phyloP scores from a whole-genome alignment of 257 asterid genomes.

The Buddleja alternifolia region DNA sequence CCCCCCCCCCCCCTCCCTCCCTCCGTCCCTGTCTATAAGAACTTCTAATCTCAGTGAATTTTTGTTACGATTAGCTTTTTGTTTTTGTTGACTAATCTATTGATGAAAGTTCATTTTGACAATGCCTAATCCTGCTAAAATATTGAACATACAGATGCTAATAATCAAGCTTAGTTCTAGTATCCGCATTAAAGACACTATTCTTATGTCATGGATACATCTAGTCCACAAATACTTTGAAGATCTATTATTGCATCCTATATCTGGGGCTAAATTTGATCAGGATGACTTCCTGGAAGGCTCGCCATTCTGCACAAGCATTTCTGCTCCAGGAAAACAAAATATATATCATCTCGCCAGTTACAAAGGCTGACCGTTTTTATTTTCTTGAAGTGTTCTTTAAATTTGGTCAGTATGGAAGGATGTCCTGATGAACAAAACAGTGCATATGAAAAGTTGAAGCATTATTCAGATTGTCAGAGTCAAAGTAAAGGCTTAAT shows the following conservation, averaged over 20 bases:
- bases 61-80: not conserved
- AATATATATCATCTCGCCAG: constrained; percentile 46
- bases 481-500: constrained; percentile 43
- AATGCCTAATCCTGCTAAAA: constrained; percentile 27
- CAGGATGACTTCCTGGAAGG: constrained; percentile 59
- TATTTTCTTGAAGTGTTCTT: constrained; percentile 72
- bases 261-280: constrained; percentile 43
- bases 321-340: constrained; percentile 41
- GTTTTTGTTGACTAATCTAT: not conserved
- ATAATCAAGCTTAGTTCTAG: constrained; percentile 66
- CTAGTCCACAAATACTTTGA: constrained; percentile 67
- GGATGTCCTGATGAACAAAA: constrained; percentile 34
- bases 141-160: constrained; percentile 57
- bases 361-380: constrained; percentile 72
- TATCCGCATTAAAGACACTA: constrained; percentile 43
- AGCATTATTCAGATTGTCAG: constrained; percentile 34
- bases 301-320: constrained; percentile 69
- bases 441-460: constrained; percentile 28
- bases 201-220: constrained; percentile 58
- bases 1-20: too few species aligned
- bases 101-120: not conserved
- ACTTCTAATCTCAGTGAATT: not conserved
- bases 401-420: constrained; percentile 43
- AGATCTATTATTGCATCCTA: constrained; percentile 59
- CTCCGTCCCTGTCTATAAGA: too few species aligned